phyloP scores from a whole-genome alignment of 148 eudicot genomes.

The Vaccinium macrocarpon region DNA sequence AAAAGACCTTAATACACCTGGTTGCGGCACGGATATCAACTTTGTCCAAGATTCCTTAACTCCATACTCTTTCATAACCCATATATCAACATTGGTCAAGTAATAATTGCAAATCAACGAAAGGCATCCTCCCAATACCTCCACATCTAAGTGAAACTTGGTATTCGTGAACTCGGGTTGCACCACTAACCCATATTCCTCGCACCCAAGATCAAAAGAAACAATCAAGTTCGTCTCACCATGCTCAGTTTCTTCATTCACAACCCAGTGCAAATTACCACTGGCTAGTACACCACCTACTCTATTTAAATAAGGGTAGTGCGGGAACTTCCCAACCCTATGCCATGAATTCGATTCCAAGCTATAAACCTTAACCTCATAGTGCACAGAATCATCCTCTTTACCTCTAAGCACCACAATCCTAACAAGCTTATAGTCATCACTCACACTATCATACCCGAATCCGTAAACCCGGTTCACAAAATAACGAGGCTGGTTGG shows the following conservation, averaged over 20 bases:
- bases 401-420: conserved; percentile 24
- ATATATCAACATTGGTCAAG: conserved; percentile 24
- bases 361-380: conserved; percentile 43
- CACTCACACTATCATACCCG: conserved; percentile 38
- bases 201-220: conserved; percentile 34
- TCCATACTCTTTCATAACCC: conserved; percentile 47
- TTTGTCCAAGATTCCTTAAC: conserved; percentile 41
- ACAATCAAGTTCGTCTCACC: conserved; percentile 16
- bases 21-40: conserved; percentile 26
- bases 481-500: neutral
- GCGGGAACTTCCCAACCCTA: conserved; percentile 30
- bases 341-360: conserved; percentile 35
- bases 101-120: conserved; percentile 16
- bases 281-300: conserved; percentile 19
- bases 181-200: conserved; percentile 24
- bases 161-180: conserved; percentile 22
- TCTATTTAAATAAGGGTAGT: conserved; percentile 16
- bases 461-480: conserved; percentile 30
- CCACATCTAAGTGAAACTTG: conserved; percentile 17
- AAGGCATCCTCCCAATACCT: conserved; percentile 27
- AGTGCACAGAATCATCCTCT: conserved; percentile 9
- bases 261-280: conserved; percentile 46
- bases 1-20: neutral
- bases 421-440: conserved; percentile 52
- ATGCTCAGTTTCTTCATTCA: conserved; percentile 4